These are phyloP conservation scores for Populus ilicifolia DNA, from an alignment of 345 rosid species.

Conservation along the genomic window DNA sequence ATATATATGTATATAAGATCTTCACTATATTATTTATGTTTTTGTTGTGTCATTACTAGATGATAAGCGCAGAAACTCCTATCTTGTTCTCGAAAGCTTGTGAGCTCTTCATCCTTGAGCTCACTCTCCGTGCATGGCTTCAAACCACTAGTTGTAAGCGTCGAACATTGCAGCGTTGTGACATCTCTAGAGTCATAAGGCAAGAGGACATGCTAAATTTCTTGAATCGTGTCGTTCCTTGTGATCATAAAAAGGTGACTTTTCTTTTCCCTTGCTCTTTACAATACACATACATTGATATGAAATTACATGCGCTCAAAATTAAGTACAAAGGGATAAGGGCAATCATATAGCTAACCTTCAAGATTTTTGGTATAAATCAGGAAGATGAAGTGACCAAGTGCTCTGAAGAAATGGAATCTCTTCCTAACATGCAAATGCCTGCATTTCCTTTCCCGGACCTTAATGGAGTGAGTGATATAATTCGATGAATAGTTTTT, in stretches of 20 bases:
- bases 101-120: slow-evolving; percentile 29
- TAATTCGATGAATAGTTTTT: too few species aligned
- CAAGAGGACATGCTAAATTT: slow-evolving; percentile 5
- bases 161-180: slow-evolving; percentile 20
- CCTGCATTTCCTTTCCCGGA: slow-evolving; percentile 15
- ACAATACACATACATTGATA: background rate
- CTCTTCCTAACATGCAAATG: background rate
- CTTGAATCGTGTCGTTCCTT: slow-evolving; percentile 12
- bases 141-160: slow-evolving; percentile 20
- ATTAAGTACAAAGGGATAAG: too few species aligned
- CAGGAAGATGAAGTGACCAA: slow-evolving; percentile 13
- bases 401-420: background rate
- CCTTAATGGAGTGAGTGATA: slow-evolving; percentile 14
- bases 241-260: slow-evolving; percentile 4
- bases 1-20: background rate
- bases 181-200: slow-evolving; percentile 21
- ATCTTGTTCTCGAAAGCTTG: slow-evolving; percentile 32
- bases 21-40: background rate
- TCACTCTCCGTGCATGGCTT: slow-evolving; percentile 33
- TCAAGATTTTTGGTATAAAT: background rate
- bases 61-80: slow-evolving; percentile 30
- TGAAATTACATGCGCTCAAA: background rate
- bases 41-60: slow-evolving; percentile 5
- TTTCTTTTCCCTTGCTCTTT: background rate
- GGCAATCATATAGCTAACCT: too few species aligned